Percentiles rank a stretch among this genome's conserved stretches.
Conservation (phyloP, 805 yeast species). For the Lachancea sp. region DNA sequence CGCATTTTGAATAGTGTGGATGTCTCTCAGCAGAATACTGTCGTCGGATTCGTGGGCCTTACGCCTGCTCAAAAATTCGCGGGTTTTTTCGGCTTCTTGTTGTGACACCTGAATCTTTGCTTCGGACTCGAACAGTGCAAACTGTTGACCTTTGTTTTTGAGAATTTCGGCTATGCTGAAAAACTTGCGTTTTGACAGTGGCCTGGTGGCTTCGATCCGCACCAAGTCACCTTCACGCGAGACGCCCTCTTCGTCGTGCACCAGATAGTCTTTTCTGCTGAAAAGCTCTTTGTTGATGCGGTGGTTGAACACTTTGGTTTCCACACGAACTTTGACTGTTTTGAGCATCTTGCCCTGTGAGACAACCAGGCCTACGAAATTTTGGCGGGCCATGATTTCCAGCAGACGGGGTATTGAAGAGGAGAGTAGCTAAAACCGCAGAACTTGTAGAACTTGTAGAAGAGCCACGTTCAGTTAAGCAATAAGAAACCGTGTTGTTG, state of each 20-base stretch:
- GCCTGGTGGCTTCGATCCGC: constrained; percentile 84
- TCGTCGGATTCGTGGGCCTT: constrained; percentile 28
- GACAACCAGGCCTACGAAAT: constrained; percentile 85
- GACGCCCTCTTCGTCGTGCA: constrained; percentile 87
- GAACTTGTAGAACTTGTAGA: background rate
- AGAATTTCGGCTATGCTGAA: constrained; percentile 92
- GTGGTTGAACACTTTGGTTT: constrained; percentile 65
- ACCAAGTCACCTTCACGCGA: constrained; percentile 95
- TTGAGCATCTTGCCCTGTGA: constrained; percentile 96
- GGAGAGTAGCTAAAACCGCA: background rate
- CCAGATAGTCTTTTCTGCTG: constrained; percentile 76
- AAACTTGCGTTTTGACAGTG: constrained; percentile 70
- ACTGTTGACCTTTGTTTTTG: constrained; percentile 84
- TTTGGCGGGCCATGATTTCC: constrained; percentile 71
- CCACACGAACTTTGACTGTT: constrained; percentile 89
- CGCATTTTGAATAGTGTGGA: constrained; percentile 26
- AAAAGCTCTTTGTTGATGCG: constrained; percentile 68
- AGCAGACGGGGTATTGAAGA: background rate
- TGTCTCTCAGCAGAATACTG: constrained; percentile 26
- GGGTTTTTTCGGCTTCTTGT: constrained; percentile 58
- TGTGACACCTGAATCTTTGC: constrained; percentile 59
- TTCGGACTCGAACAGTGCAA: constrained; percentile 67
- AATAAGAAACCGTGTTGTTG: no score
- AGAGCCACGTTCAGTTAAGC: no score
- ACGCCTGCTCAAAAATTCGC: constrained; percentile 50